Percentiles rank a stretch among this genome's conserved stretches.
Conservation (phyloP, 2,329 filamentous ascomycete genomes). For the Fusarium sp. region DNA sequence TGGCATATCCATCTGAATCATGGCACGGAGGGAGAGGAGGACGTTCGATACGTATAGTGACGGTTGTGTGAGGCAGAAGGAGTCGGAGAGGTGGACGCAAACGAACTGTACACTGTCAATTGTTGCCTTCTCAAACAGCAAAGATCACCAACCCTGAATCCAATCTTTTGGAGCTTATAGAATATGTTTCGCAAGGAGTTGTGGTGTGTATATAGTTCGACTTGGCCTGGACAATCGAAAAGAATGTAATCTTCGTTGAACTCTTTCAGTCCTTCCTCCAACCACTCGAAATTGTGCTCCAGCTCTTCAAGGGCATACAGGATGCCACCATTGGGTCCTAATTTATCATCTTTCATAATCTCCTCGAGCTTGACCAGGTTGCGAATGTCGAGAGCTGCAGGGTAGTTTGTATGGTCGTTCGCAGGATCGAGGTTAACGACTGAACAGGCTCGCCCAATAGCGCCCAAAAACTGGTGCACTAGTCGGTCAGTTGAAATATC, state of each 20-base stretch:
- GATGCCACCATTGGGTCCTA: conserved; percentile 93
- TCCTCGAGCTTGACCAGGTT: conserved; percentile 90
- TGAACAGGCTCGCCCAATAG: conserved; percentile 93
- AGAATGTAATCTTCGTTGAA: conserved; percentile 91
- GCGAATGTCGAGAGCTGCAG: conserved; percentile 89
- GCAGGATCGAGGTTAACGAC: conserved; percentile 97
- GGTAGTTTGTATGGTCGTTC: conserved; percentile 92
- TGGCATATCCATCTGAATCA: conserved; percentile 98
- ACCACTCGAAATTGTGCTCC: conserved; percentile 93
- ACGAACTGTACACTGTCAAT: conserved; percentile 73
- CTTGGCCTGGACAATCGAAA: conserved; percentile 96
- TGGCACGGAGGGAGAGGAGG: conserved; percentile 90
- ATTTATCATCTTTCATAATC: conserved; percentile 89
- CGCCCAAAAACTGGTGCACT: conserved; percentile 97
- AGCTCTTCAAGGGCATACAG: conserved; percentile 95
- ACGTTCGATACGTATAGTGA: conserved; percentile 96
- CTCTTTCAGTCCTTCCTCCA: conserved; percentile 82
- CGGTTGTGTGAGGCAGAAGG: conserved; percentile 90
- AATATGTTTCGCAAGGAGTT: conserved; percentile 92
- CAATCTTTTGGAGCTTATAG: conserved; percentile 87
- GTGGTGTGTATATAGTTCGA: conserved; percentile 97
- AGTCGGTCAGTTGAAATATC: conserved; percentile 2
- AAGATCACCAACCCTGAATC: conserved; percentile 78
- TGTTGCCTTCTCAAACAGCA: not conserved
- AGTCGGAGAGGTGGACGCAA: conserved; percentile 92